Evolutionary conservation across 768 basidiomycete species (phyloP).

Genomic region (Coprinopsis strossmayeri): DNA sequence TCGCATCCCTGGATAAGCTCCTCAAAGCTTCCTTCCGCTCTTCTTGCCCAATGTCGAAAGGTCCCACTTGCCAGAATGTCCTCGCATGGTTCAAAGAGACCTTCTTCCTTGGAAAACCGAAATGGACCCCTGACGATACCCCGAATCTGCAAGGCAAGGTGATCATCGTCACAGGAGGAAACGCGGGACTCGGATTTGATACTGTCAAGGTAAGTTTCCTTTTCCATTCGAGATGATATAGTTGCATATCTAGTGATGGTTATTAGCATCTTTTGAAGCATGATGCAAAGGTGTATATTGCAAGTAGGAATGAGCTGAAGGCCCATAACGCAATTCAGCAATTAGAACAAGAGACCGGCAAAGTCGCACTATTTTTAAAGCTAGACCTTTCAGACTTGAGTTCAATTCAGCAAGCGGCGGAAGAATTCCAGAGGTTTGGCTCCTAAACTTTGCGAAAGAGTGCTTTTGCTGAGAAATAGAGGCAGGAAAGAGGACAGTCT

Average conservation of each 20-base stretch:
- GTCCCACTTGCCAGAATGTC: too few relatives aligned
- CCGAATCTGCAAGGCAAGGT: slow-evolving; percentile 39
- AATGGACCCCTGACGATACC: slow-evolving; percentile 34
- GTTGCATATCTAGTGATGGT: neutral
- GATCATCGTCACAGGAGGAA: slow-evolving; percentile 27
- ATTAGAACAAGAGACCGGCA: slow-evolving; percentile 43
- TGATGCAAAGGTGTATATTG: slow-evolving; percentile 64
- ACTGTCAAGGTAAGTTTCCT: slow-evolving; percentile 38
- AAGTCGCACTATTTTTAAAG: slow-evolving; percentile 32
- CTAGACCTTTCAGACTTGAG: slow-evolving; percentile 36
- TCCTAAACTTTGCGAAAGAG: slow-evolving; percentile 21
- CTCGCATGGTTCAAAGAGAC: neutral
- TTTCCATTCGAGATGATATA: neutral
- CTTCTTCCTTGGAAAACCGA: slow-evolving; percentile 7
- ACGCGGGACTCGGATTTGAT: slow-evolving; percentile 50
- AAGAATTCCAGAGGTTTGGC: slow-evolving; percentile 32
- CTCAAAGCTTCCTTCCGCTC: too few relatives aligned
- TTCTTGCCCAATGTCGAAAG: too few relatives aligned
- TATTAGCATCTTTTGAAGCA: slow-evolving; percentile 43
- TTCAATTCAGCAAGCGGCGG: slow-evolving; percentile 31
- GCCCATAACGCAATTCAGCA: slow-evolving; percentile 43
- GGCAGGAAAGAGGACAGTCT: slow-evolving; percentile 36
- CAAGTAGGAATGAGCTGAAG: slow-evolving; percentile 36
- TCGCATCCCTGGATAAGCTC: too few relatives aligned
- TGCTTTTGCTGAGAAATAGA: neutral